Base-by-base conservation (phyloP, 345 rosid genomes). In the Microcos paniculata region DNA sequence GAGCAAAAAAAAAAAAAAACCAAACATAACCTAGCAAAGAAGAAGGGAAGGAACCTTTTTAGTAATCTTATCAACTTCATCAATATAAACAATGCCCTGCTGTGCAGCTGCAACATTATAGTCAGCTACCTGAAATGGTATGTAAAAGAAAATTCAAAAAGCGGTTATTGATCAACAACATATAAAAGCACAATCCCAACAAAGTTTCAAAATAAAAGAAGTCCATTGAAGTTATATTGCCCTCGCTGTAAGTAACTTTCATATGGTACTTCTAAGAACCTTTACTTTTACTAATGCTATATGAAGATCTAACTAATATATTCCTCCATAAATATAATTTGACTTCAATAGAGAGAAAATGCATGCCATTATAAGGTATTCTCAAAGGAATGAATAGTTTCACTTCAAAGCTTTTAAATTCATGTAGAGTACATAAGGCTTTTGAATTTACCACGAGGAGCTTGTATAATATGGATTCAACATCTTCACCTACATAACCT, bases 401-500 rank as follows among this genome's bases (percentile, higher is more conserved):
- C 23, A 33, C 33, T 33, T 45, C 68, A 65, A 51, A 38, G 28
- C 58, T 18, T 63, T 61, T 59, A 31, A 48, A 72, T 62, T 59
- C 65, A 51, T 21, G 61, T 24, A 45, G 38, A 58, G 24, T 55
- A 70, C 46, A 57, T 28, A 64, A 33, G 43, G 56, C 70, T 42
- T 26, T 40, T 28, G 62, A 77, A 73, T 74, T 79, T 86, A 94
- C 99, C 75, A 84, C 86, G 58, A 94, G 96, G 59, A 96, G 98
- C 86, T 96, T 96, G 92, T 92, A 92, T 84, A 96, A 85, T 85
- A 96, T 92, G 82, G 98, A 91, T 84, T 96, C 99, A 80, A 96
- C 99, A 84, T 94, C 99, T 85, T 96, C 98, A 75, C 99, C 99
- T 8, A 94, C 99, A 81, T 96, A 96, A 78, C 99, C 98, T 81